Evolutionary conservation across 768 basidiomycete genomes (phyloP), one percentile per base, ranked within the genome.

Genomic region (Cystobasidium onofrii): DNA sequence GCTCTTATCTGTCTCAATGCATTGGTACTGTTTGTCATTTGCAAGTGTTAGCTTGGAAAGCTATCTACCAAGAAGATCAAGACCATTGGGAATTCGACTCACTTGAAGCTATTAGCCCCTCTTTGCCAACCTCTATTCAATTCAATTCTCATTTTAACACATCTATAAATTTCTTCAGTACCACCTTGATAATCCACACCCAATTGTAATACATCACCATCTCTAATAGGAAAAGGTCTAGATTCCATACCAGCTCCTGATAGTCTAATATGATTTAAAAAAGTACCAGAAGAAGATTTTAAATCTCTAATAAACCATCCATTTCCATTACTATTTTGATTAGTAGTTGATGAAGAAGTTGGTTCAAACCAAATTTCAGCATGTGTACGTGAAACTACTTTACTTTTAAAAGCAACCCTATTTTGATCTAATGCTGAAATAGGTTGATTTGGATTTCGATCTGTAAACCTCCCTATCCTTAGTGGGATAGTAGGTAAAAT

Each of bases 111-210:
- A 83, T 97, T 97, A 0, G 88, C 87, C 0, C 83, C 86, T 1
- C 87, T 83, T 81, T 96, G 92, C 95, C 93, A 97, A 81, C 93
- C 93, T 74, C 94, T 83, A 10, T 87, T 87, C 20, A 97, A 81
- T 82, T 99, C 95, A 64, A 97, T 84, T 76, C 90, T 86, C 80
- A 99, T 96, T 86, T 95, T 97, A 74, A 98, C 91, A 73, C 90
- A 91, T 83, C 96, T 90, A 82, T 95, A 97, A 65, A 95, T 92
- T 81, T 97, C 94, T 83, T 97, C 93, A 7, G 90, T 87, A 0
- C 95, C 95, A 6, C 95, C 95, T 81, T 97, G 94, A 82, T 96
- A 99, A 80, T 98, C 94, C 31, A 98, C 92, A 1, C 95, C 94
- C 0, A 97, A 87, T 82, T 97, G 95, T 23, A 98, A 82, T 33